Evolutionary conservation across 768 basidiomycete species (phyloP).

Genomic region (Tephrocybe sp.): DNA sequence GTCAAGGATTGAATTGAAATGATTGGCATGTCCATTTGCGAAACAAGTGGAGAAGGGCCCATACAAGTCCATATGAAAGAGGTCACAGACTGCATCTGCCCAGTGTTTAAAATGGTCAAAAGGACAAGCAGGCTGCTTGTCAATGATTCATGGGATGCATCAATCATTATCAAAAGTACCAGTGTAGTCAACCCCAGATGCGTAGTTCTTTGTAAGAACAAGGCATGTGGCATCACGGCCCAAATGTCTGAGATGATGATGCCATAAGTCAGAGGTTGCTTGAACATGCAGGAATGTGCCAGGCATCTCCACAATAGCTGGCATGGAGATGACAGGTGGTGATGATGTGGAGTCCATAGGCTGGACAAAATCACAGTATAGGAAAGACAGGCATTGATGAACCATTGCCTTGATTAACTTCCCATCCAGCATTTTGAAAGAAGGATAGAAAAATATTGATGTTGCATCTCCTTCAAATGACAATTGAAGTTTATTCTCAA

Average conservation of each 20-base stretch:
- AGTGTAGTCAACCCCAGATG: not conserved
- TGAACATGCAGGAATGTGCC: too few relatives aligned
- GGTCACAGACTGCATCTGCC: not conserved
- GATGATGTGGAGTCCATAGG: too few relatives aligned
- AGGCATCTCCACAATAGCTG: too few relatives aligned
- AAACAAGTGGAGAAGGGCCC: not conserved
- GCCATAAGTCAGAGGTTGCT: too few relatives aligned
- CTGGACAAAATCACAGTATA: too few relatives aligned
- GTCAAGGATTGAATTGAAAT: not conserved
- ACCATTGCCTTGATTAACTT: too few relatives aligned
- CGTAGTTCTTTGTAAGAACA: constrained; percentile 2
- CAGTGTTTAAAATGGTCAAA: not conserved
- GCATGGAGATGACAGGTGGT: too few relatives aligned
- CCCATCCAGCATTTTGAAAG: too few relatives aligned
- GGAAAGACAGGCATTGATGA: too few relatives aligned
- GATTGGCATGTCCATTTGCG: not conserved
- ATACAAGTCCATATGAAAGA: not conserved
- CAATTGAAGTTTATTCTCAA: too few relatives aligned
- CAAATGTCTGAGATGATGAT: not conserved
- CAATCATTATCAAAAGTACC: not conserved
- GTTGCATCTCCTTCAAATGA: too few relatives aligned
- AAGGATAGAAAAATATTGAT: too few relatives aligned
- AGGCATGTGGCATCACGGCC: not conserved
- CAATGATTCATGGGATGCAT: constrained; percentile 7
- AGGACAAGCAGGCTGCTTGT: constrained; percentile 2